A percentile compares a stretch with the other conserved stretches of the same genome.
Evolutionary conservation across 2,329 filamentous ascomycete genomes (phyloP).

Genomic region (Alternaria atra): DNA sequence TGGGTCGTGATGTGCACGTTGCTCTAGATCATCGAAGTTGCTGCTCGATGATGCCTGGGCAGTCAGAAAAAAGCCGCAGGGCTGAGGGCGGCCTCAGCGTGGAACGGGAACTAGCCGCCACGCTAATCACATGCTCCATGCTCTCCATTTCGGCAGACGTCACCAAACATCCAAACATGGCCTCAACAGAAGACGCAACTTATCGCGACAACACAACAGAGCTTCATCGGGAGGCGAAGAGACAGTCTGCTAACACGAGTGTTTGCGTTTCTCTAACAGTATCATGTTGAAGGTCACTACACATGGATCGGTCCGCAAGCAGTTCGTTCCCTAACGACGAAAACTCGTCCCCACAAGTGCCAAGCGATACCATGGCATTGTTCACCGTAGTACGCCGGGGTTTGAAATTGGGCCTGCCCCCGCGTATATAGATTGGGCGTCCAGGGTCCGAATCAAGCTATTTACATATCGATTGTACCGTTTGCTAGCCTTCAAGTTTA

Average conservation of each 20-base stretch:
- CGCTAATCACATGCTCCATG: slow-evolving; percentile 5
- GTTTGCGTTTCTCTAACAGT: not conserved
- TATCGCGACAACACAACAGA: not conserved
- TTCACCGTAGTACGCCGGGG: not conserved
- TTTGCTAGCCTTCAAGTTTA: not conserved
- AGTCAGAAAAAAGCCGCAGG: slow-evolving; percentile 2
- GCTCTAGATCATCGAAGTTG: not conserved
- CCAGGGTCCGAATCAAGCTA: not conserved
- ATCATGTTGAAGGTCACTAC: not conserved
- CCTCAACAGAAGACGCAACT: not conserved
- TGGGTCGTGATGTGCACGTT: not conserved
- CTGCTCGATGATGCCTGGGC: slow-evolving; percentile 12
- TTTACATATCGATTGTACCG: not conserved
- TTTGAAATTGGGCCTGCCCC: not conserved
- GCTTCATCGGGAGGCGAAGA: not conserved
- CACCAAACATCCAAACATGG: slow-evolving; percentile 5
- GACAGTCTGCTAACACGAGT: too few relatives aligned
- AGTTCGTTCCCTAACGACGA: not conserved
- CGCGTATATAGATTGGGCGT: slow-evolving; percentile 1
- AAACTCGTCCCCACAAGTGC: slow-evolving; percentile 11
- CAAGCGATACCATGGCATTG: slow-evolving; percentile 3
- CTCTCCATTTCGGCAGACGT: slow-evolving; percentile 1
- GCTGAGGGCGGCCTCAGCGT: not conserved
- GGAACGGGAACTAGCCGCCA: slow-evolving; percentile 10
- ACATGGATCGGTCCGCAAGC: not conserved